Percentiles rank a stretch among this genome's conserved stretches.
Evolutionary conservation across 1,284 basidiomycete genomes (phyloP).

Genomic region (Earliella scabrosa): DNA sequence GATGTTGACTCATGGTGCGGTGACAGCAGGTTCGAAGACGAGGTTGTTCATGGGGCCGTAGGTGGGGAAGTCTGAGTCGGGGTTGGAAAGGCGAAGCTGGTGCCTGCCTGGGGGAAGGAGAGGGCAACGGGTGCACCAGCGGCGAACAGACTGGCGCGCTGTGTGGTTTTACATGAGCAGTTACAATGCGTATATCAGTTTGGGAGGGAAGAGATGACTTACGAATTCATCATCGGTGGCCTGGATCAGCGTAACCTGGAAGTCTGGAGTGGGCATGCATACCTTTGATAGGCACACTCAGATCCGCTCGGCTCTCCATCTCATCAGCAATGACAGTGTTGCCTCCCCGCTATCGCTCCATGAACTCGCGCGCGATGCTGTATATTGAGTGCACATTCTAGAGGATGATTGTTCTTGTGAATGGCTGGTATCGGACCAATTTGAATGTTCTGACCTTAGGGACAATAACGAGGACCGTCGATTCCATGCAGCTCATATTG

Average conservation of each 20-base stretch:
- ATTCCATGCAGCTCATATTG: too few species aligned
- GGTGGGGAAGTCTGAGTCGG: conserved; percentile 46
- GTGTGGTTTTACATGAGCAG: not conserved
- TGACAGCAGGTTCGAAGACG: conserved; percentile 50
- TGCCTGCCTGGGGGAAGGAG: conserved; percentile 47
- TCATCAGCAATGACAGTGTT: too few species aligned
- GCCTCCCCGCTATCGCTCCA: too few species aligned
- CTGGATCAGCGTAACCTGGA: conserved; percentile 45
- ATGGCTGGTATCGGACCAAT: too few species aligned
- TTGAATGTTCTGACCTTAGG: too few species aligned
- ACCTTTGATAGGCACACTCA: too few species aligned
- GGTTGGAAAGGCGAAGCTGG: conserved; percentile 34
- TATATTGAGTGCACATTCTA: too few species aligned
- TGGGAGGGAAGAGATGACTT: conserved; percentile 25
- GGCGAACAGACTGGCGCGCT: conserved; percentile 47
- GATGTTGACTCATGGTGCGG: conserved; percentile 59
- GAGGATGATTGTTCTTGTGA: too few species aligned
- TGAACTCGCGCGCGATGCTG: too few species aligned
- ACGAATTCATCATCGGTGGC: conserved; percentile 39
- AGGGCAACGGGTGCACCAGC: conserved; percentile 42
- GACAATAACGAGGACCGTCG: too few species aligned
- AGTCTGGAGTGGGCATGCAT: too few species aligned
- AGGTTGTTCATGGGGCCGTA: conserved; percentile 59
- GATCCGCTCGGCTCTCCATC: too few species aligned
- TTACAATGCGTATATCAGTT: not conserved